Evolutionary conservation across 2,329 filamentous ascomycete species (phyloP).

Genomic region (Aspergillus uvarum): DNA sequence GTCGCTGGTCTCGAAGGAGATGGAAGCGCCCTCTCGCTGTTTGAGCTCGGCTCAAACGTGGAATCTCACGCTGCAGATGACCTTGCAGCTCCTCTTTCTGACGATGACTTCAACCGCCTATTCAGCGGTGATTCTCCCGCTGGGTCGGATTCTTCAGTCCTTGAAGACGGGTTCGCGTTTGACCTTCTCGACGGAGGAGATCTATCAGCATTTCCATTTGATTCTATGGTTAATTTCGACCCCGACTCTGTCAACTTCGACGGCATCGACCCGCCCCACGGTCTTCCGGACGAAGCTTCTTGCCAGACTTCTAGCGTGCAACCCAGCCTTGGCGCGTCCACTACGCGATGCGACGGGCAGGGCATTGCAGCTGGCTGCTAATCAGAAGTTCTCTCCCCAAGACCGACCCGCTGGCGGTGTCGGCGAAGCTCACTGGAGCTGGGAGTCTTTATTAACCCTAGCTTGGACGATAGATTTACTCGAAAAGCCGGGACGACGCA

Average conservation of each 20-base stretch:
- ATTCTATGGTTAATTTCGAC: conserved; percentile 57
- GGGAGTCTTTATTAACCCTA: conserved; percentile 49
- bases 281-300: conserved; percentile 52
- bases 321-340: conserved; percentile 55
- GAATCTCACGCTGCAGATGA: conserved; percentile 56
- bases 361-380: conserved; percentile 54
- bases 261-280: conserved; percentile 45
- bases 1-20: conserved; percentile 64
- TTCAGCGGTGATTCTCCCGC: conserved; percentile 63
- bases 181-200: conserved; percentile 58
- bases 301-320: conserved; percentile 52
- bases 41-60: conserved; percentile 39
- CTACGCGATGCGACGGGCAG: conserved; percentile 54
- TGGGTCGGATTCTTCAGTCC: conserved; percentile 72
- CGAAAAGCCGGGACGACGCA: conserved; percentile 36
- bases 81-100: conserved; percentile 66
- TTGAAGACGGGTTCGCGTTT: conserved; percentile 75
- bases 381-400: conserved; percentile 40
- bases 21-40: conserved; percentile 48
- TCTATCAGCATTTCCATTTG: conserved; percentile 52
- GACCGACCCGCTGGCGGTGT: conserved; percentile 35
- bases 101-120: conserved; percentile 63
- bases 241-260: conserved; percentile 49
- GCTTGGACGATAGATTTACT: conserved; percentile 48
- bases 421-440: conserved; percentile 35